phyloP scores from a whole-genome alignment of 2,329 filamentous ascomycete genomes.

The Cryphonectria naterciae region DNA sequence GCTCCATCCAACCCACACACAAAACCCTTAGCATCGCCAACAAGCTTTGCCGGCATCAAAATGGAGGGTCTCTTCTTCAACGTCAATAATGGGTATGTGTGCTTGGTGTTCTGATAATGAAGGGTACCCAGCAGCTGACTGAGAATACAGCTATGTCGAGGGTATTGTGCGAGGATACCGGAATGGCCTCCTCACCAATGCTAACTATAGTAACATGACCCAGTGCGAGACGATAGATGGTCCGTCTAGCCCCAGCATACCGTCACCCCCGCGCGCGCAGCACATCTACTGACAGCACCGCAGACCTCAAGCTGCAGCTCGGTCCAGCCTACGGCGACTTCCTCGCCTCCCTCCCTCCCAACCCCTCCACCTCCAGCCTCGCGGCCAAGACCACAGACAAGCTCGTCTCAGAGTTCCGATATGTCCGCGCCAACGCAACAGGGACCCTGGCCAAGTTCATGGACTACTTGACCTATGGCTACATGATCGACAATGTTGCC shows the following conservation, averaged over 20 bases:
- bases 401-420: constrained; percentile 95
- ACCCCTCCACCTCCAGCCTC: constrained; percentile 93
- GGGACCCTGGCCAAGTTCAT: constrained; percentile 93
- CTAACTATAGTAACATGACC: constrained; percentile 93
- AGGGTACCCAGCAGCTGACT: constrained; percentile 28
- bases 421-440: constrained; percentile 90
- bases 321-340: constrained; percentile 97
- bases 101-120: background rate
- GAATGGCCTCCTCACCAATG: constrained; percentile 85
- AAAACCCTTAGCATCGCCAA: constrained; percentile 16
- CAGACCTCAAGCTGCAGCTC: constrained; percentile 94
- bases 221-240: constrained; percentile 98
- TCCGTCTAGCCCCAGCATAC: constrained; percentile 44
- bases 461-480: constrained; percentile 97
- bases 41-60: constrained; percentile 5
- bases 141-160: constrained; percentile 79
- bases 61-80: constrained; percentile 97
- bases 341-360: constrained; percentile 88
- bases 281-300: constrained; percentile 25
- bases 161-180: constrained; percentile 97
- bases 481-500: constrained; percentile 99
- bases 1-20: background rate
- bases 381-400: constrained; percentile 97
- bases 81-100: constrained; percentile 79
- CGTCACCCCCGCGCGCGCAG: background rate